Evolutionary conservation across 352 stramenopile genomes (phyloP).

Genomic region (Pythium utonaiense): DNA sequence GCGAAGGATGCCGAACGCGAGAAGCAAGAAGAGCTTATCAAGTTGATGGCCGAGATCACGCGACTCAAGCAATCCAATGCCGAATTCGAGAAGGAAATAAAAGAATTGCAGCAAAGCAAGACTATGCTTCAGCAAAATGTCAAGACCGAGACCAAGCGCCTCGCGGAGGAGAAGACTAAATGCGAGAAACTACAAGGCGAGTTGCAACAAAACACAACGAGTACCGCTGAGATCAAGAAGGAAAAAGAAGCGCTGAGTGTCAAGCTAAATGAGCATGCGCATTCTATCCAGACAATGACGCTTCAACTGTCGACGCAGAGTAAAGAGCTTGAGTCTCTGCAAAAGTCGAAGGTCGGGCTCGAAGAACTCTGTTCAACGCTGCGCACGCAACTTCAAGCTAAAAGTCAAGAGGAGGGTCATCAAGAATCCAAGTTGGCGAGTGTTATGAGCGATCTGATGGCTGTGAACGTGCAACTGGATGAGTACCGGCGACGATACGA

Average conservation of each 20-base stretch:
- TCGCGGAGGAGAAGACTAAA: constrained; percentile 27
- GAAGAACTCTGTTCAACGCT: constrained; percentile 59
- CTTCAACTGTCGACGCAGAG: constrained; percentile 57
- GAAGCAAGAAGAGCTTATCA: constrained; percentile 74
- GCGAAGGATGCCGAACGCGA: constrained; percentile 71
- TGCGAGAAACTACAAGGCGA: constrained; percentile 46
- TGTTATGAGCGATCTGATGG: constrained; percentile 69
- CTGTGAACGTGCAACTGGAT: constrained; percentile 70
- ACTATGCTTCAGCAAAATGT: constrained; percentile 36
- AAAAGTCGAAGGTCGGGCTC: constrained; percentile 66
- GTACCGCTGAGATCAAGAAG: constrained; percentile 46
- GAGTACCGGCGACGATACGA: constrained; percentile 66
- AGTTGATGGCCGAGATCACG: constrained; percentile 65
- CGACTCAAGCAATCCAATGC: constrained; percentile 45
- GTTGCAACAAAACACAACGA: constrained; percentile 24
- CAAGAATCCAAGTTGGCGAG: constrained; percentile 69
- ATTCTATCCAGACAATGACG: constrained; percentile 54
- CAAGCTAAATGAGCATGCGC: constrained; percentile 47
- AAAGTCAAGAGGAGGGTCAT: constrained; percentile 54
- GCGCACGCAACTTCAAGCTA: constrained; percentile 53
- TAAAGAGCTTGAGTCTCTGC: constrained; percentile 43
- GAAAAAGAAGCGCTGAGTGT: constrained; percentile 43
- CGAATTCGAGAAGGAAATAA: constrained; percentile 48
- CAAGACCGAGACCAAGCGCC: constrained; percentile 37
- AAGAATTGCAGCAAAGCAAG: constrained; percentile 46